Conservation (phyloP, 2,329 filamentous ascomycete species). For the Lasiodiplodia sp. region DNA sequence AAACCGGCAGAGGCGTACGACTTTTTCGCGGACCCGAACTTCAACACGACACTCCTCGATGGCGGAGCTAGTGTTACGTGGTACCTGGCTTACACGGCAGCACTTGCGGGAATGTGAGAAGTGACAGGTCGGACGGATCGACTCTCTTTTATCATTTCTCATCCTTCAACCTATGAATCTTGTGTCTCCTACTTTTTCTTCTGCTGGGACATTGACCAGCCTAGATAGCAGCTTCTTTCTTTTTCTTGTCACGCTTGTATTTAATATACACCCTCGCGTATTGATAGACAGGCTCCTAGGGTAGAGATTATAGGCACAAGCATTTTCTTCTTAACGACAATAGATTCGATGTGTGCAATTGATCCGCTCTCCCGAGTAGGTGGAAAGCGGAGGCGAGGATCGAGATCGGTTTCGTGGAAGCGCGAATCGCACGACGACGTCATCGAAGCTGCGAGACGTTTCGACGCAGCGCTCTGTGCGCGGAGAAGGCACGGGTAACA, state of each 20-base stretch:
- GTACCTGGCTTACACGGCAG: constrained; percentile 48
- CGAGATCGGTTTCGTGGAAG: neutral
- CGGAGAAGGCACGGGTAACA: neutral
- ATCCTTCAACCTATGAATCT: neutral
- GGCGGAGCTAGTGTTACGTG: constrained; percentile 70
- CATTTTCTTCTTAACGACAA: neutral
- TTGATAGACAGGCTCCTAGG: neutral
- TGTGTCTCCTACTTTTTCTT: neutral
- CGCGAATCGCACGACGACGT: neutral
- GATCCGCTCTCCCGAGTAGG: neutral
- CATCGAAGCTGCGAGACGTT: constrained; percentile 19
- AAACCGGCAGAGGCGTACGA: constrained; percentile 73
- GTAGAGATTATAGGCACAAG: neutral
- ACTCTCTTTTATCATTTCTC: neutral
- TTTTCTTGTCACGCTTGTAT: neutral
- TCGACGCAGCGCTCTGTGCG: neutral
- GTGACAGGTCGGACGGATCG: constrained; percentile 4
- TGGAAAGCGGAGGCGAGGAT: neutral
- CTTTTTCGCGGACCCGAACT: constrained; percentile 67
- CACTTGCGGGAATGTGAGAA: constrained; percentile 35
- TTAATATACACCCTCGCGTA: neutral
- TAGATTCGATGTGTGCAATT: neutral
- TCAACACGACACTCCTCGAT: constrained; percentile 60
- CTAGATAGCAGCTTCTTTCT: constrained; percentile 1
- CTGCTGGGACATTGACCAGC: neutral